Percentiles rank a stretch among this genome's conserved stretches.
These are phyloP conservation scores for Globisporangium canariense DNA, from an alignment of 352 stramenopile genomes.

Conservation along the genomic window DNA sequence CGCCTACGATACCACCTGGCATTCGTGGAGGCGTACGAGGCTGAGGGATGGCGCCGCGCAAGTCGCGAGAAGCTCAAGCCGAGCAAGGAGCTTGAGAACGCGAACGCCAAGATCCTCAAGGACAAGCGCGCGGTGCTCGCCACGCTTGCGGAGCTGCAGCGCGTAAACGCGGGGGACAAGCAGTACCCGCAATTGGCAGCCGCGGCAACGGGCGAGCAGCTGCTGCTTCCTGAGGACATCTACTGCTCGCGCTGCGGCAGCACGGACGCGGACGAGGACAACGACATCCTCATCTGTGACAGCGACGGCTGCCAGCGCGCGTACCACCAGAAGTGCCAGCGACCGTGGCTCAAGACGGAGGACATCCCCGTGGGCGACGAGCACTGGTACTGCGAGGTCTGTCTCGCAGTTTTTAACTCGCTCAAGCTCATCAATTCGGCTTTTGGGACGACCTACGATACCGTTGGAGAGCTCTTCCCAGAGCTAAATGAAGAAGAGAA, in stretches of 20 bases:
- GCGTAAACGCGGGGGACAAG: slow-evolving; percentile 37
- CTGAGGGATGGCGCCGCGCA: slow-evolving; percentile 72
- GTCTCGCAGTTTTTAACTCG: slow-evolving; percentile 70
- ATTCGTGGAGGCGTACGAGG: slow-evolving; percentile 85
- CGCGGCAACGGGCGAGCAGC: slow-evolving; percentile 24
- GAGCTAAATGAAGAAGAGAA: slow-evolving; percentile 38
- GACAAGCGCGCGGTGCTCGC: slow-evolving; percentile 53
- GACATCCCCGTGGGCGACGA: slow-evolving; percentile 64
- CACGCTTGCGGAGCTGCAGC: slow-evolving; percentile 40
- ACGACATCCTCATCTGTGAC: slow-evolving; percentile 86
- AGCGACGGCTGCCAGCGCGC: slow-evolving; percentile 66
- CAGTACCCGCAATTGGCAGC: slow-evolving; percentile 40
- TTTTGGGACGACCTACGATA: slow-evolving; percentile 70
- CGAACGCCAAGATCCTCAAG: slow-evolving; percentile 48
- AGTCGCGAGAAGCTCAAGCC: slow-evolving; percentile 82
- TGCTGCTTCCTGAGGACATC: slow-evolving; percentile 42
- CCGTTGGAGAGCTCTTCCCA: slow-evolving; percentile 37
- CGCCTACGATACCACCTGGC: slow-evolving; percentile 57
- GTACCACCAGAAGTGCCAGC: slow-evolving; percentile 81
- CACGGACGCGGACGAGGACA: slow-evolving; percentile 61
- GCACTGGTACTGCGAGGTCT: slow-evolving; percentile 82
- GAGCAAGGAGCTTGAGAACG: slow-evolving; percentile 56
- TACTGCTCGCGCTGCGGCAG: slow-evolving; percentile 71
- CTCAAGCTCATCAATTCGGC: slow-evolving; percentile 80
- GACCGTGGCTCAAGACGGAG: slow-evolving; percentile 46